Conservation (phyloP, 352 stramenopile genomes). For the Pythium vanterpoolii region DNA sequence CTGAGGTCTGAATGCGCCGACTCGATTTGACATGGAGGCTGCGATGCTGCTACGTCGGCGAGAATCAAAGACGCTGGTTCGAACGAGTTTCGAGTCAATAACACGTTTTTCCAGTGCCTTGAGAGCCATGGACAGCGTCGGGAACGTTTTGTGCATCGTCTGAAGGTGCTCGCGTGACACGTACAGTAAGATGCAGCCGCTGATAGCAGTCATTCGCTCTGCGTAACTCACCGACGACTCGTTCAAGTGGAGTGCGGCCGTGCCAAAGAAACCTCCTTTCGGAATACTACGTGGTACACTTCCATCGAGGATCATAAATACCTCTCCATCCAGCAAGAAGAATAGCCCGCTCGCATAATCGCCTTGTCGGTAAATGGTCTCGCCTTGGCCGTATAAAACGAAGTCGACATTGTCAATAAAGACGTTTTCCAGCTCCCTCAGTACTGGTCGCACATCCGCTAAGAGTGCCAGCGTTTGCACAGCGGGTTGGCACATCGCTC, state of each 20-base stretch:
- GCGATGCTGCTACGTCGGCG: slow-evolving; percentile 9
- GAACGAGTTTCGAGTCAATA: slow-evolving; percentile 40
- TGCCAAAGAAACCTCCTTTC: slow-evolving; percentile 49
- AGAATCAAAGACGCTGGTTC: slow-evolving; percentile 24
- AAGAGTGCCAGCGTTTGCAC: slow-evolving; percentile 44
- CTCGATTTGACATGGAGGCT: slow-evolving; percentile 12
- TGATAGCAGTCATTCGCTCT: slow-evolving; percentile 56
- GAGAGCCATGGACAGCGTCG: slow-evolving; percentile 57
- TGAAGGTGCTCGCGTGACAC: slow-evolving; percentile 49
- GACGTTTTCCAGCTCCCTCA: slow-evolving; percentile 34
- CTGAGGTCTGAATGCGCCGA: not conserved
- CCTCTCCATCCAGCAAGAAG: slow-evolving; percentile 52
- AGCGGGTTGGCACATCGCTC: slow-evolving; percentile 44
- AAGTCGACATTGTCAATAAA: slow-evolving; percentile 52
- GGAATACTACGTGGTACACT: slow-evolving; percentile 32
- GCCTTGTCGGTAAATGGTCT: slow-evolving; percentile 58
- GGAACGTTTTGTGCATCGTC: slow-evolving; percentile 57
- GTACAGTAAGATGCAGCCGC: slow-evolving; percentile 54
- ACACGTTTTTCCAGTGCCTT: slow-evolving; percentile 55
- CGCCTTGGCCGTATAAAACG: slow-evolving; percentile 57
- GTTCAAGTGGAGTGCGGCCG: slow-evolving; percentile 43
- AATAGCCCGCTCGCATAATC: slow-evolving; percentile 63
- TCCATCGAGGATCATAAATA: slow-evolving; percentile 40
- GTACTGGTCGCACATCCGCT: slow-evolving; percentile 30
- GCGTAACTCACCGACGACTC: slow-evolving; percentile 41